Base-by-base conservation (phyloP, 352 stramenopile species). In the Phytophthora constricta region DNA sequence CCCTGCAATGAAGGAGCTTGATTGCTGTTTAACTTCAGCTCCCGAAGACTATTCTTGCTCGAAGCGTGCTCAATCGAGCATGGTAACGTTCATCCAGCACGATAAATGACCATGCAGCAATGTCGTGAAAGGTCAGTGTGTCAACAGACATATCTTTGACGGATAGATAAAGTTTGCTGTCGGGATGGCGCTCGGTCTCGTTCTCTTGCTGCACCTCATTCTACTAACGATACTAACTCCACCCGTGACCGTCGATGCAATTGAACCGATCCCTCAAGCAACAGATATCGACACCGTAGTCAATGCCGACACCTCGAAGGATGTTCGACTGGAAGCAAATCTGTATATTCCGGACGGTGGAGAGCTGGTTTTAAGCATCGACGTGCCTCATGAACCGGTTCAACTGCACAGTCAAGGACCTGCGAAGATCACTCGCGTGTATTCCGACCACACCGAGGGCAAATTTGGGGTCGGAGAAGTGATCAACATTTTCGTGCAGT, bases 341-440 rank as follows among this genome's bases (percentile, higher is more conserved):
- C 56, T 95, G 5, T 65, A 81, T 47, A 93, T 95, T 23, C 84
- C 84, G 0, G 86, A 92, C 53, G 86, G 82, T 2, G 71, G 84
- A 14, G 84, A 92, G 65, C 50, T 95, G 20, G 68, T 91, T 0
- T 59, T 95, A 0, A 76, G 58, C 20, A 86, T 95, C 31, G 58
- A 93, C 62, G 81, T 95, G 8, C 82, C 84, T 3, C 74, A 72
- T 20, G 80, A 89, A 51, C 28, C 71, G 1, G 78, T 95, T 22
- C 49, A 74, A 8, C 63, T 95, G 22, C 71, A 80, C n/a, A 72
- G 65, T 17, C 62, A 69, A 4, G 86, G 80, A 0, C 81, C 86
- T 7, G 81, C 82, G 5, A 95, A 92, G 42, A 71, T 95, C 50
- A 70, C 68, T 20, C 72, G 74, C 47, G 81, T 95, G 19, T 92